Percentiles rank a stretch among this genome's conserved stretches.
Evolutionary conservation across 768 basidiomycete species (phyloP).

Genomic region (Calvatia gigantea): DNA sequence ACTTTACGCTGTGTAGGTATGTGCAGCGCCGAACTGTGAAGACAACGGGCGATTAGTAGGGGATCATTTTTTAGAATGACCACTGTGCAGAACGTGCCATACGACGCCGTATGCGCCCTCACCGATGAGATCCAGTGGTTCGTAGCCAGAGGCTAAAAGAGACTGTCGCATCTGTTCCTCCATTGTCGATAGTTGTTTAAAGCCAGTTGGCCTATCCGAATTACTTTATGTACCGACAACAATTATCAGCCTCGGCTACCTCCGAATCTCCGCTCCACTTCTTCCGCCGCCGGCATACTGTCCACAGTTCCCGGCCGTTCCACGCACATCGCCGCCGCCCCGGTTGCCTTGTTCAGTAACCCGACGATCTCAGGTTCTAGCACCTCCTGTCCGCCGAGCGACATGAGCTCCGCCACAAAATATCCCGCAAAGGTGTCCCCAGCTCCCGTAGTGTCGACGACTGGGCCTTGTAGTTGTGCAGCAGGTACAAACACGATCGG

Average conservation of each 20-base stretch:
- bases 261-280: slow-evolving; percentile 30
- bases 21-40: slow-evolving; percentile 68
- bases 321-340: slow-evolving; percentile 61
- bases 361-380: slow-evolving; percentile 26
- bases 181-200: slow-evolving; percentile 10
- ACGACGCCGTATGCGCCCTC: slow-evolving; percentile 97
- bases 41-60: slow-evolving; percentile 15
- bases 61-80: slow-evolving; percentile 1
- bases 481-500: slow-evolving; percentile 43
- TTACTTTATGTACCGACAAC: slow-evolving; percentile 8
- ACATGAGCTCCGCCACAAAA: slow-evolving; percentile 54
- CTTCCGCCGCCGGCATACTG: slow-evolving; percentile 42
- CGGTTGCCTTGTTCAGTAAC: slow-evolving; percentile 38
- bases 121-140: slow-evolving; percentile 81
- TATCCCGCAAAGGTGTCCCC: slow-evolving; percentile 66
- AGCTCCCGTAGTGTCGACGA: slow-evolving; percentile 57
- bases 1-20: slow-evolving; percentile 77
- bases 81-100: slow-evolving; percentile 34
- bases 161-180: slow-evolving; percentile 37
- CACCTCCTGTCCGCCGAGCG: slow-evolving; percentile 27
- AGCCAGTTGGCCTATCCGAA: slow-evolving; percentile 1
- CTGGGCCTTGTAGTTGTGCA: slow-evolving; percentile 34
- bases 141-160: slow-evolving; percentile 54
- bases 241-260: slow-evolving; percentile 14
- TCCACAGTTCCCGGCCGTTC: slow-evolving; percentile 56